These are phyloP conservation scores for Colletotrichum sp. DNA, from an alignment of 2,329 filamentous ascomycete genomes.

Conservation along the genomic window DNA sequence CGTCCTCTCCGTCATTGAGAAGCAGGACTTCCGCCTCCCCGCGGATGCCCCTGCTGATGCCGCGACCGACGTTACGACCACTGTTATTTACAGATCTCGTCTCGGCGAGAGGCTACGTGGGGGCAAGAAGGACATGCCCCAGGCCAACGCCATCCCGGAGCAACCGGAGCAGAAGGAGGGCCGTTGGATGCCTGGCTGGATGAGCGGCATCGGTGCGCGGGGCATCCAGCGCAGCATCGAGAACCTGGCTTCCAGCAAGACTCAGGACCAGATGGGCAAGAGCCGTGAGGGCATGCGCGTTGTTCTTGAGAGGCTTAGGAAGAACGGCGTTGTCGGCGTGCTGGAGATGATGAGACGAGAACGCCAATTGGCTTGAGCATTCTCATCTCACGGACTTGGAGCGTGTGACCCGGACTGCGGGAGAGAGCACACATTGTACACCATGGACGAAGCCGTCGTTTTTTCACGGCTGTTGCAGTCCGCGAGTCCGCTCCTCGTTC, in stretches of 20 bases:
- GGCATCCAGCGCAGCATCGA: constrained; percentile 83
- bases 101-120: constrained; percentile 72
- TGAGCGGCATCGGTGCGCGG: constrained; percentile 67
- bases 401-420: constrained; percentile 2
- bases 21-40: constrained; percentile 68
- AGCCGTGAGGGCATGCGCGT: constrained; percentile 84
- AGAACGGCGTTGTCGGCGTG: constrained; percentile 63
- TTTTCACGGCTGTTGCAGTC: background rate
- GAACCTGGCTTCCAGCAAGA: constrained; percentile 77
- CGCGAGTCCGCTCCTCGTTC: background rate
- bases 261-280: constrained; percentile 79
- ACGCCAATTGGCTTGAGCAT: constrained; percentile 27
- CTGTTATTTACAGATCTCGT: constrained; percentile 73
- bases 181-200: constrained; percentile 58
- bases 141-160: constrained; percentile 36
- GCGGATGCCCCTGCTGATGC: constrained; percentile 33
- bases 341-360: constrained; percentile 59
- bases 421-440: constrained; percentile 6
- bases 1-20: constrained; percentile 78
- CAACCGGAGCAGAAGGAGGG: constrained; percentile 43
- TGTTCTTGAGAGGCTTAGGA: constrained; percentile 73
- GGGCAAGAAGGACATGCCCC: constrained; percentile 49
- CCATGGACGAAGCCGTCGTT: background rate
- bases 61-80: constrained; percentile 74
- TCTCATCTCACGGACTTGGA: background rate